A percentile compares a stretch with the other conserved stretches of the same genome.
Conservation (phyloP, 2,329 filamentous ascomycete genomes). For the Penicillium sp. region DNA sequence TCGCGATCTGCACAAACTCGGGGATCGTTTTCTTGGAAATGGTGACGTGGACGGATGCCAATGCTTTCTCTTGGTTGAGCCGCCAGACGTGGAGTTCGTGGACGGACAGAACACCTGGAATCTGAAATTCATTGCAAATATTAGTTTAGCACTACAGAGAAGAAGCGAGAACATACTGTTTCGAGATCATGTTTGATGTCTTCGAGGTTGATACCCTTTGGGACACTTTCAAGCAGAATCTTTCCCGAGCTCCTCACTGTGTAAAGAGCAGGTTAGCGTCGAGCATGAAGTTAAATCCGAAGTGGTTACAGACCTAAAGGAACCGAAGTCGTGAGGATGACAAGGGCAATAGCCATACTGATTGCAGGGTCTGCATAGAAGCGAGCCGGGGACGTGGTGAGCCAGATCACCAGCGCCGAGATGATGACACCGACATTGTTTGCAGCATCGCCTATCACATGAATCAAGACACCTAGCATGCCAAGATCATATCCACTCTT, state of each 20-base stretch:
- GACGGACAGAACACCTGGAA: slow-evolving; percentile 65
- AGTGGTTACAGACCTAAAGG: background rate
- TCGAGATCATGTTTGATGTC: slow-evolving; percentile 70
- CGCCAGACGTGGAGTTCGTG: slow-evolving; percentile 74
- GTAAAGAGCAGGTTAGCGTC: background rate
- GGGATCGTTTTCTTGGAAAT: slow-evolving; percentile 59
- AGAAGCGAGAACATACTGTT: slow-evolving; percentile 44
- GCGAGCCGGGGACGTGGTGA: slow-evolving; percentile 34
- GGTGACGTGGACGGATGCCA: slow-evolving; percentile 69
- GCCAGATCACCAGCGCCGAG: slow-evolving; percentile 68
- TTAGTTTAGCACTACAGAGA: slow-evolving; percentile 9
- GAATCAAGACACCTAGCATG: slow-evolving; percentile 69
- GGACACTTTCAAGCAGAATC: slow-evolving; percentile 60
- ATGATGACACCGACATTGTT: slow-evolving; percentile 75
- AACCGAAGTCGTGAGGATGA: background rate
- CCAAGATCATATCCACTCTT: slow-evolving; percentile 57
- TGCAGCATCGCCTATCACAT: slow-evolving; percentile 69
- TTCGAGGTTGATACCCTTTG: slow-evolving; percentile 58
- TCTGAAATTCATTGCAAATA: slow-evolving; percentile 39
- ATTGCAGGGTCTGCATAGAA: background rate
- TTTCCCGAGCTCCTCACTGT: background rate
- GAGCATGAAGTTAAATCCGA: background rate
- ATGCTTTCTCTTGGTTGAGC: slow-evolving; percentile 66
- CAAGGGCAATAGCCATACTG: background rate
- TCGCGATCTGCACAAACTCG: slow-evolving; percentile 62